These are phyloP conservation scores for Linnemannia schmuckeri DNA, from an alignment of 192 early-diverging fungal genomes.

Conservation along the genomic window DNA sequence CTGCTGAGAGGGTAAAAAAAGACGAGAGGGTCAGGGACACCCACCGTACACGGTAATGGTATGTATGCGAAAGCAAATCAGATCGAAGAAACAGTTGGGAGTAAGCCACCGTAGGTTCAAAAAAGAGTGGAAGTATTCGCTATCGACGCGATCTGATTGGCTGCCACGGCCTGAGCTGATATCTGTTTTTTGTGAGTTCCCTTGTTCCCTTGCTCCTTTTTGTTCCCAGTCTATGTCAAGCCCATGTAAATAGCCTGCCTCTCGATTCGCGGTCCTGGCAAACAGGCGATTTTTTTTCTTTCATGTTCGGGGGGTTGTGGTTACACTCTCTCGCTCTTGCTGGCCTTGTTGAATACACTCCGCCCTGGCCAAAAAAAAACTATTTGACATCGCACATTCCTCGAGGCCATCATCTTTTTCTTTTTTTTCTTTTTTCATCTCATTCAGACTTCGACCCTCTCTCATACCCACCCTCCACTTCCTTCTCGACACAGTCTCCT, in stretches of 20 bases:
- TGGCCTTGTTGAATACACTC: background rate
- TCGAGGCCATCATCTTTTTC: background rate
- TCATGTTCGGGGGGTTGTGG: background rate
- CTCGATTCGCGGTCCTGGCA: background rate
- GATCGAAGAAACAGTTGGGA: background rate
- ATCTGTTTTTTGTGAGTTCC: constrained; percentile 5
- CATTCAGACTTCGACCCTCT: background rate
- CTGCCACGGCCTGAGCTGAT: constrained; percentile 40
- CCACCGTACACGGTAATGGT: background rate
- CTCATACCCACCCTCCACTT: background rate
- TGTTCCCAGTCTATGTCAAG: background rate
- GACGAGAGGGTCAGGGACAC: background rate
- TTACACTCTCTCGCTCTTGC: background rate
- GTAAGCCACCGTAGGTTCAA: background rate
- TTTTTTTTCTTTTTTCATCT: background rate
- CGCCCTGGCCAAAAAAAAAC: background rate
- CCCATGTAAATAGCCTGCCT: background rate
- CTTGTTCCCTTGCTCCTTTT: background rate
- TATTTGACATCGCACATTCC: constrained; percentile 13
- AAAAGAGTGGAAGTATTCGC: background rate
- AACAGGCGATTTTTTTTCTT: constrained; percentile 10
- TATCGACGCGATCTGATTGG: constrained; percentile 37
- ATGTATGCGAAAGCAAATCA: background rate
- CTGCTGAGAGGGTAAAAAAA: background rate
- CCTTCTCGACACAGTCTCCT: background rate